Percentiles rank a stretch among this genome's conserved stretches.
phyloP scores from a whole-genome alignment of 495 filamentous ascomycete species.

The Immersiella caudata region DNA sequence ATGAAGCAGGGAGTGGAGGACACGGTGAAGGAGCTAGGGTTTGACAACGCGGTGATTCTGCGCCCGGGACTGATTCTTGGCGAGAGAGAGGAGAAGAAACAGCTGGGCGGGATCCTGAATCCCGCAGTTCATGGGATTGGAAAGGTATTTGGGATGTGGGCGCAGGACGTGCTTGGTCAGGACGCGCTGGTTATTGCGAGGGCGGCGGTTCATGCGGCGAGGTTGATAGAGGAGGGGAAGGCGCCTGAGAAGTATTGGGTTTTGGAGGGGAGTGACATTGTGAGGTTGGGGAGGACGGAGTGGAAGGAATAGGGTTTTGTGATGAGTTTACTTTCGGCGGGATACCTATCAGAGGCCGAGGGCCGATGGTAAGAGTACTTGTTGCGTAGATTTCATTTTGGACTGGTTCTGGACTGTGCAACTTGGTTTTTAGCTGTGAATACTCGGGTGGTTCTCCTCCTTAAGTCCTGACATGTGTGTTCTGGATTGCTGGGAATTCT shows the following conservation, averaged over 20 bases:
- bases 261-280: constrained; percentile 50
- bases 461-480: no score
- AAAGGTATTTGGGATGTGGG: constrained; percentile 38
- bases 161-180: constrained; percentile 71
- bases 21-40: constrained; percentile 67
- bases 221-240: constrained; percentile 48
- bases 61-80: constrained; percentile 78
- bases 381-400: no score
- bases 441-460: no score
- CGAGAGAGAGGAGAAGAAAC: constrained; percentile 60
- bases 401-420: no score
- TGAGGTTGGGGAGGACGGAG: constrained; percentile 51
- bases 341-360: background rate
- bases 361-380: no score
- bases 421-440: no score
- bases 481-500: no score
- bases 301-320: constrained; percentile 33
- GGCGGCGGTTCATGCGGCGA: constrained; percentile 66
- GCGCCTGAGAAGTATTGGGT: constrained; percentile 54
- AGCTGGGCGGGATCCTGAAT: constrained; percentile 50
- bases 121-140: constrained; percentile 58
- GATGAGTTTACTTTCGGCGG: background rate
- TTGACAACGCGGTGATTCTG: constrained; percentile 73
- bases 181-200: constrained; percentile 73
- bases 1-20: constrained; percentile 88